A percentile compares a stretch with the other conserved stretches of the same genome.
These are phyloP conservation scores for Moricandia moricandioides DNA, from an alignment of 345 rosid genomes.

Conservation along the genomic window DNA sequence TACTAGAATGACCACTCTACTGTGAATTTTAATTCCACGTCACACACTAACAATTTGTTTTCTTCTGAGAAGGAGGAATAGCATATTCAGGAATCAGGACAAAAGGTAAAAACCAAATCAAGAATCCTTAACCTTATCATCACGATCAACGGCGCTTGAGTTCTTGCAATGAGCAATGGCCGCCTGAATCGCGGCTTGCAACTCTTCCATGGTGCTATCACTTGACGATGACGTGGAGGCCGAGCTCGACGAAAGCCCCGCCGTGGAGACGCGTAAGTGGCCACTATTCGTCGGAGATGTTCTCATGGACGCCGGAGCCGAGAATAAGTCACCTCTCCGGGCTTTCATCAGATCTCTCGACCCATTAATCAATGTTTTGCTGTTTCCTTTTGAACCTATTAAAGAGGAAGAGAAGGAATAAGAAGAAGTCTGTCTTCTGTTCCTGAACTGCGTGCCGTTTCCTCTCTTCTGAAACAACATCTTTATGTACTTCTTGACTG, in stretches of 20 bases:
- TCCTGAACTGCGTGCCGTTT: constrained; percentile 38
- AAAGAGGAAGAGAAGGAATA: constrained; percentile 30
- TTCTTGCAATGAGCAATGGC: constrained; percentile 99
- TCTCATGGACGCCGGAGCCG: constrained; percentile 91
- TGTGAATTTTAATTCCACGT: constrained; percentile 21
- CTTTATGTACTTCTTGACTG: constrained; percentile 54
- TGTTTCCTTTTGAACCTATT: constrained; percentile 23
- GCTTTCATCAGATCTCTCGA: constrained; percentile 43
- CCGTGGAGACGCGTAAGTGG: constrained; percentile 33
- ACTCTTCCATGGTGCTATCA: constrained; percentile 90
- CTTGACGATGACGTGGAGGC: constrained; percentile 41
- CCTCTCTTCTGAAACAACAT: constrained; percentile 57
- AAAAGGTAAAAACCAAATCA: constrained; percentile 30
- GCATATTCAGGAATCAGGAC: constrained; percentile 16
- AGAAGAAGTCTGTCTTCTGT: constrained; percentile 39
- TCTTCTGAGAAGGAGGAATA: constrained; percentile 21
- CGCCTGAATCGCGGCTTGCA: constrained; percentile 95
- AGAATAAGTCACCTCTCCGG: constrained; percentile 50
- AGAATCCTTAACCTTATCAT: constrained; percentile 38
- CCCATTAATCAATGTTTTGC: constrained; percentile 18
- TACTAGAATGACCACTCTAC: constrained; percentile 6
- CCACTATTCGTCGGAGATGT: constrained; percentile 89
- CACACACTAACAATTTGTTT: constrained; percentile 21
- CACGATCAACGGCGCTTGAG: constrained; percentile 53
- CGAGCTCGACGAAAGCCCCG: constrained; percentile 43